Evolutionary conservation across 495 filamentous ascomycete genomes (phyloP).

Genomic region (Lepraria neglecta): DNA sequence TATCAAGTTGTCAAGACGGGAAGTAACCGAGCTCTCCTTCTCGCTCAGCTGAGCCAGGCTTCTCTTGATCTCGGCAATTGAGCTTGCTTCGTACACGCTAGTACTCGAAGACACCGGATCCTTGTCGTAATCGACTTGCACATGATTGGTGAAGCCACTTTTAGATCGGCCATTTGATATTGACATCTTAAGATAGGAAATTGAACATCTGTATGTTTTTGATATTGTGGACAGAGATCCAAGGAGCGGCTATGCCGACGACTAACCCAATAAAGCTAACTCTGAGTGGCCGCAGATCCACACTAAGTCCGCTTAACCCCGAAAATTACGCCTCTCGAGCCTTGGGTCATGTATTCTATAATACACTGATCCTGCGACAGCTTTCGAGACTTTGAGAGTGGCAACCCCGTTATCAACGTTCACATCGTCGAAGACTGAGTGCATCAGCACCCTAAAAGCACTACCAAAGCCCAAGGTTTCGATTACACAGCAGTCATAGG

Average conservation of each 20-base stretch:
- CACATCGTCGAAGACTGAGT: neutral
- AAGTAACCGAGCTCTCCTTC: constrained; percentile 68
- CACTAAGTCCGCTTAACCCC: no score
- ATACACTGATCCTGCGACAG: no score
- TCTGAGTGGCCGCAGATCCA: no score
- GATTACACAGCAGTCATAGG: constrained; percentile 30
- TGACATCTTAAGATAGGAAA: neutral
- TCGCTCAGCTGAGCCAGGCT: constrained; percentile 65
- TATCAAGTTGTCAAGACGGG: constrained; percentile 66
- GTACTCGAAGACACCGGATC: neutral
- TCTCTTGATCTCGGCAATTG: constrained; percentile 69
- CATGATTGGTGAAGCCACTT: neutral
- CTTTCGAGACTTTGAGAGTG: no score
- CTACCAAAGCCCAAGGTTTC: neutral
- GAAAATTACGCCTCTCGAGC: no score
- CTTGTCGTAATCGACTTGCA: neutral
- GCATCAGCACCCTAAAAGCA: no score
- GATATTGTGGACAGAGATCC: neutral
- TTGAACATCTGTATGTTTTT: neutral
- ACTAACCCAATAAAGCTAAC: no score
- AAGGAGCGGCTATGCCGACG: neutral
- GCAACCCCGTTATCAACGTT: no score
- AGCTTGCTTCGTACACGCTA: constrained; percentile 46
- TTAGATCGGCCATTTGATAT: neutral
- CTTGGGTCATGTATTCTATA: no score